phyloP scores from a whole-genome alignment of 768 basidiomycete species.

The Pholiota conissans region DNA sequence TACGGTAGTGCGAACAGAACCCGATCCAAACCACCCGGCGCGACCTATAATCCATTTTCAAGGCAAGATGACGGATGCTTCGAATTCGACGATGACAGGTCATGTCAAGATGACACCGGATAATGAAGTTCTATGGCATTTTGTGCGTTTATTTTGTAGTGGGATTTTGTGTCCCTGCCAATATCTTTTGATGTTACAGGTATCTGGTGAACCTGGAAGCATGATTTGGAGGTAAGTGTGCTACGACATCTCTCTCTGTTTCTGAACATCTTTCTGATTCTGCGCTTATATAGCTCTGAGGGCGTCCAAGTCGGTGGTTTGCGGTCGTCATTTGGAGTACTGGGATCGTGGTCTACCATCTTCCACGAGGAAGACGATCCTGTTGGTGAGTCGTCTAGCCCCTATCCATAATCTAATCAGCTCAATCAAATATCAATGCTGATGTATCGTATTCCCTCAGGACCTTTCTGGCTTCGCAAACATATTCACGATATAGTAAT shows the following conservation, averaged over 20 bases:
- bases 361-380: conserved; percentile 46
- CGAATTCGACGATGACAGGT: conserved; percentile 50
- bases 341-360: conserved; percentile 52
- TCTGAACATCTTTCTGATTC: not conserved
- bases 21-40: conserved; percentile 47
- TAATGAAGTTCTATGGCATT: conserved; percentile 60
- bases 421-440: not conserved
- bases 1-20: conserved; percentile 37
- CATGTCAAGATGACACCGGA: conserved; percentile 57
- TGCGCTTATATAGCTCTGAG: conserved; percentile 52
- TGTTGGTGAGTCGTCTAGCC: conserved; percentile 35
- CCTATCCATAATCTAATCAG: not conserved
- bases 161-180: not conserved
- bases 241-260: not conserved
- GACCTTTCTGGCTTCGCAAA: conserved; percentile 38
- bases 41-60: conserved; percentile 54
- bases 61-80: conserved; percentile 48
- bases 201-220: conserved; percentile 50
- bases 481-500: not conserved
- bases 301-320: conserved; percentile 63
- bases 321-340: conserved; percentile 56
- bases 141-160: conserved; percentile 42
- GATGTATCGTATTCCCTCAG: conserved; percentile 20
- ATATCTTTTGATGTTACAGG: conserved; percentile 27
- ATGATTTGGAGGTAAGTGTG: conserved; percentile 56